Evolutionary conservation across 768 basidiomycete species (phyloP).

Genomic region (Pleurotus citrinopileatus): DNA sequence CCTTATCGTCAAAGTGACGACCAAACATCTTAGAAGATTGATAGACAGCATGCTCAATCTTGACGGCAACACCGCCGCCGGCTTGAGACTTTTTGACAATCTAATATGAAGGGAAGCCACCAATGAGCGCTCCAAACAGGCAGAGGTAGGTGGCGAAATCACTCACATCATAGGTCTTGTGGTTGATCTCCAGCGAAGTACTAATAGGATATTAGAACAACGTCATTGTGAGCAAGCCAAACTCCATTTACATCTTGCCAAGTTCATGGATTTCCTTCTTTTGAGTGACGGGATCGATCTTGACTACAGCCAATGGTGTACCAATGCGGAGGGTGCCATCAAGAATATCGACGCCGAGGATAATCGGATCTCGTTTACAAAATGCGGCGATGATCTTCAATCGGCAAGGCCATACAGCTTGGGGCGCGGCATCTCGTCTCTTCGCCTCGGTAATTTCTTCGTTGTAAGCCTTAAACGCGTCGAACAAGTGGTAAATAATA

Average conservation of each 20-base stretch:
- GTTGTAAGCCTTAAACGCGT: slow-evolving; percentile 94
- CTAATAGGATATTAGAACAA: slow-evolving; percentile 36
- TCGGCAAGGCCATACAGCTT: slow-evolving; percentile 95
- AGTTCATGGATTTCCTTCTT: slow-evolving; percentile 91
- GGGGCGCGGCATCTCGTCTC: slow-evolving; percentile 85
- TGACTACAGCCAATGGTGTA: slow-evolving; percentile 94
- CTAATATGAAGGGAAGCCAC: slow-evolving; percentile 32
- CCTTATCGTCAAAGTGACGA: slow-evolving; percentile 94
- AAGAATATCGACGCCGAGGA: slow-evolving; percentile 93
- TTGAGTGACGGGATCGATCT: slow-evolving; percentile 80
- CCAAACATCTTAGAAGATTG: slow-evolving; percentile 95
- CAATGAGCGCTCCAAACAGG: not conserved
- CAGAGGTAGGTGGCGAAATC: not conserved
- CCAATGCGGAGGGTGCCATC: slow-evolving; percentile 90
- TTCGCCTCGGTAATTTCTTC: slow-evolving; percentile 91
- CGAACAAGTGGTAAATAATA: slow-evolving; percentile 98
- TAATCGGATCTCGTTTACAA: slow-evolving; percentile 96
- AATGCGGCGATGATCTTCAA: slow-evolving; percentile 93
- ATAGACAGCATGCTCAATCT: slow-evolving; percentile 97
- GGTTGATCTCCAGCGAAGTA: slow-evolving; percentile 96
- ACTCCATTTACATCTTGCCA: slow-evolving; percentile 80
- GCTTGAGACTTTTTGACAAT: slow-evolving; percentile 90
- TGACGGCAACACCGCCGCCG: slow-evolving; percentile 96
- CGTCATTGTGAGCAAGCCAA: not conserved
- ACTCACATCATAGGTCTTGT: slow-evolving; percentile 79